A percentile compares a stretch with the other conserved stretches of the same genome.
Evolutionary conservation across 2,329 filamentous ascomycete species (phyloP).

Genomic region (Alternaria metachromatica): DNA sequence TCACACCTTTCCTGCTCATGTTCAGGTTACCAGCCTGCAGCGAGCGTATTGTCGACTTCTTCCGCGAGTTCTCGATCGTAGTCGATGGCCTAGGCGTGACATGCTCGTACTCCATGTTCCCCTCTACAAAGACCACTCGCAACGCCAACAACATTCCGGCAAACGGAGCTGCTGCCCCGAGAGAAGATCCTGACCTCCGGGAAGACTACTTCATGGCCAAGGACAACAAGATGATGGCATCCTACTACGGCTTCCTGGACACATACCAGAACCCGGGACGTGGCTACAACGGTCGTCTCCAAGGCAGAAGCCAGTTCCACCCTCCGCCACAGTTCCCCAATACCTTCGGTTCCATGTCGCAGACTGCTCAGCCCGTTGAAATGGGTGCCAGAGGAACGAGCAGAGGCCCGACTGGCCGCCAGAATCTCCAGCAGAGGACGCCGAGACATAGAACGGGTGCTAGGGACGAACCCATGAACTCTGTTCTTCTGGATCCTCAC

Average conservation of each 20-base stretch:
- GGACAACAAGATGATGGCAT: slow-evolving; percentile 98
- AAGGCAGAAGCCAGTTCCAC: slow-evolving; percentile 63
- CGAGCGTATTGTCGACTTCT: slow-evolving; percentile 95
- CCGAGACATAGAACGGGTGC: slow-evolving; percentile 26
- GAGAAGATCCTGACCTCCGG: slow-evolving; percentile 67
- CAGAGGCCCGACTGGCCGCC: slow-evolving; percentile 32
- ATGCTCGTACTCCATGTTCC: slow-evolving; percentile 96
- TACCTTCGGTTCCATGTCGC: slow-evolving; percentile 56
- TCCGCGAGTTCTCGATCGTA: slow-evolving; percentile 95
- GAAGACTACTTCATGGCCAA: slow-evolving; percentile 95
- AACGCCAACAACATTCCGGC: slow-evolving; percentile 55
- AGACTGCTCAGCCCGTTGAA: slow-evolving; percentile 61
- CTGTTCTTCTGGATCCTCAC: slow-evolving; percentile 76
- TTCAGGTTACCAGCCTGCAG: slow-evolving; percentile 86
- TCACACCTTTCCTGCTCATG: slow-evolving; percentile 88
- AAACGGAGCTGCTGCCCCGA: slow-evolving; percentile 44
- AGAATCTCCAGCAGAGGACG: slow-evolving; percentile 34
- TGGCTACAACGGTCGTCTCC: slow-evolving; percentile 16
- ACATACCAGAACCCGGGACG: slow-evolving; percentile 68
- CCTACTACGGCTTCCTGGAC: slow-evolving; percentile 92
- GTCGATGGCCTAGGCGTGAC: slow-evolving; percentile 96
- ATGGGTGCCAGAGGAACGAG: slow-evolving; percentile 32
- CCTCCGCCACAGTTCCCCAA: slow-evolving; percentile 78
- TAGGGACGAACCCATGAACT: slow-evolving; percentile 69
- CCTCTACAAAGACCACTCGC: slow-evolving; percentile 83